Percentiles rank a stretch among this genome's conserved stretches.
Conservation (phyloP, 2,329 filamentous ascomycete genomes). For the Bimuria novae-zelandiae region DNA sequence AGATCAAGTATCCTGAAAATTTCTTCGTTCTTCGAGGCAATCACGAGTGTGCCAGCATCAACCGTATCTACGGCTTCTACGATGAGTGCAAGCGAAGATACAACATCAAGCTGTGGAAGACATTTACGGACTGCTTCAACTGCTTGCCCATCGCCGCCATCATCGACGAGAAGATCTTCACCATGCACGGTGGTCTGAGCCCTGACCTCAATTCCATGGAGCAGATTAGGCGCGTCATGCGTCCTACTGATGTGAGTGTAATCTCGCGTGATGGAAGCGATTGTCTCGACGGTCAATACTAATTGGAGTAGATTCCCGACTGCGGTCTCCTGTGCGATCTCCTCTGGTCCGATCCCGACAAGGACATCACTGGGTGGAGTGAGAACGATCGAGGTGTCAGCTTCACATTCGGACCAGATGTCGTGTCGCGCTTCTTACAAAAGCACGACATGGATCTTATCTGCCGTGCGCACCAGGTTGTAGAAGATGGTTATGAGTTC, state of each 20-base stretch:
- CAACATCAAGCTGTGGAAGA: slow-evolving; percentile 99
- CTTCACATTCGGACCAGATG: slow-evolving; percentile 97
- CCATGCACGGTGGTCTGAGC: slow-evolving; percentile 97
- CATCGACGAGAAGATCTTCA: slow-evolving; percentile 99
- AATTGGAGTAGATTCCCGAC: slow-evolving; percentile 81
- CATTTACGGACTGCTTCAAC: slow-evolving; percentile 99
- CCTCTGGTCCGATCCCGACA: slow-evolving; percentile 98
- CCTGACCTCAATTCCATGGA: slow-evolving; percentile 99
- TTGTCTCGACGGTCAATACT: slow-evolving; percentile 37
- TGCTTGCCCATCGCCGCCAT: slow-evolving; percentile 97
- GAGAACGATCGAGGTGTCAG: slow-evolving; percentile 99
- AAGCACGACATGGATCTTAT: slow-evolving; percentile 99
- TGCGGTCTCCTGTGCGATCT: slow-evolving; percentile 97
- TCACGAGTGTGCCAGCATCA: slow-evolving; percentile 96
- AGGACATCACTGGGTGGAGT: slow-evolving; percentile 98
- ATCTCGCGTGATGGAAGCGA: slow-evolving; percentile 32
- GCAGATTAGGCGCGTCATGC: slow-evolving; percentile 98
- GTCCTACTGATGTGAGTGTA: slow-evolving; percentile 89
- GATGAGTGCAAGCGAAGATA: slow-evolving; percentile 96
- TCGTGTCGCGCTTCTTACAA: slow-evolving; percentile 95
- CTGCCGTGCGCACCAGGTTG: slow-evolving; percentile 97
- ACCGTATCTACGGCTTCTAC: slow-evolving; percentile 95
- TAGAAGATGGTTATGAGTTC: slow-evolving; percentile 99
- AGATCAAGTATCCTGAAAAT: slow-evolving; percentile 99
- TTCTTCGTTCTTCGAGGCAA: slow-evolving; percentile 95